These are phyloP conservation scores for Fusarium sp. DNA, from an alignment of 2,329 filamentous ascomycete species.

Conservation along the genomic window DNA sequence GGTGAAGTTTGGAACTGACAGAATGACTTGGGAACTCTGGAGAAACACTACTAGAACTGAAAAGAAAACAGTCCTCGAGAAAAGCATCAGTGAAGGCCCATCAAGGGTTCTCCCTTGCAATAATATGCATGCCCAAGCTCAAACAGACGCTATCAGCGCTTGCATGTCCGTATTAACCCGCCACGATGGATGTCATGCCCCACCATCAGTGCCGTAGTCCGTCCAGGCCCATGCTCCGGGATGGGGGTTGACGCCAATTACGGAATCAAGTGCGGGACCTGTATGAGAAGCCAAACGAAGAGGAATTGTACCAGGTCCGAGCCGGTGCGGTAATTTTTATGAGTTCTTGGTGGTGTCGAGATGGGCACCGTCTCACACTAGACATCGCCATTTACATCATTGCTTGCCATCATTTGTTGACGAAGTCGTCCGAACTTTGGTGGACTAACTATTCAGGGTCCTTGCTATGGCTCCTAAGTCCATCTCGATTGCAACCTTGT, in stretches of 20 bases:
- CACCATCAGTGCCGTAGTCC: constrained; percentile 37
- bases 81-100: constrained; percentile 8
- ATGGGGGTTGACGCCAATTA: constrained; percentile 30
- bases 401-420: background rate
- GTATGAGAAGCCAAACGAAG: constrained; percentile 7
- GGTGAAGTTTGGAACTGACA: constrained; percentile 5
- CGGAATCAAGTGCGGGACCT: constrained; percentile 18
- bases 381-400: constrained; percentile 28
- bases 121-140: constrained; percentile 32
- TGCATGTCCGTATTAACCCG: constrained; percentile 41
- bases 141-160: constrained; percentile 31
- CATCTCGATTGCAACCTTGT: background rate
- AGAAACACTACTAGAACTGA: background rate
- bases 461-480: background rate
- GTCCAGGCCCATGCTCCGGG: constrained; percentile 34
- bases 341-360: constrained; percentile 8
- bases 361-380: constrained; percentile 11
- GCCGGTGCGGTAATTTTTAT: constrained; percentile 43
- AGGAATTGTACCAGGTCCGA: constrained; percentile 15
- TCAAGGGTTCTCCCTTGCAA: constrained; percentile 29
- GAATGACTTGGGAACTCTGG: background rate
- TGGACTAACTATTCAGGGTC: background rate
- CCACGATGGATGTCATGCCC: constrained; percentile 35
- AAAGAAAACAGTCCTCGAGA: constrained; percentile 2
- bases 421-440: background rate